Conservation (phyloP, 345 rosid species). For the Salix viminalis region DNA sequence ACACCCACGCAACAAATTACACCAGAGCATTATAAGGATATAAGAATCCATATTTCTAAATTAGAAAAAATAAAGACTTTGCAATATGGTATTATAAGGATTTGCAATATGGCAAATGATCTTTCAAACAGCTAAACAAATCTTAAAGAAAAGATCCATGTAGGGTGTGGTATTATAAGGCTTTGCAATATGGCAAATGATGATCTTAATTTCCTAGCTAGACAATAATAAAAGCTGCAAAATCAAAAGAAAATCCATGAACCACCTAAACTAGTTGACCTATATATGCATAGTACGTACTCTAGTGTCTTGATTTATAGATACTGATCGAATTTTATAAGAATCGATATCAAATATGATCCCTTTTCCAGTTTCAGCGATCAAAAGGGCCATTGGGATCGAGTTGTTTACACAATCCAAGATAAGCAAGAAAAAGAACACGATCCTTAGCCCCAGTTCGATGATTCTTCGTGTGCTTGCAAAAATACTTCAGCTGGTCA, state of each 20-base stretch:
- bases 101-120: background rate
- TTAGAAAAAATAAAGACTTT: background rate
- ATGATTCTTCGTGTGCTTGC: conserved; percentile 69
- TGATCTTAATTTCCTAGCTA: background rate
- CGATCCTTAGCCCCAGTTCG: conserved; percentile 86
- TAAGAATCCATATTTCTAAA: background rate
- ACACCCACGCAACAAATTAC: too few relatives aligned
- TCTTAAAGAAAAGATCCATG: background rate
- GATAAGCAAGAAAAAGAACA: conserved; percentile 58
- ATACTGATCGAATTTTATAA: background rate
- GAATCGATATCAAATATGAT: background rate
- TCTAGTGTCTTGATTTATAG: background rate
- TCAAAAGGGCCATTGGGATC: conserved; percentile 46
- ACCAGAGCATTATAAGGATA: background rate
- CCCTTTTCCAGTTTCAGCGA: conserved; percentile 3
- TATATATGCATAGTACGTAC: background rate
- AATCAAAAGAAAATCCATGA: background rate
- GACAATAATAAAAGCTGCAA: background rate
- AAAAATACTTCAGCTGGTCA: conserved; percentile 75
- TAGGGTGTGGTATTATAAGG: background rate
- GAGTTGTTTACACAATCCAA: conserved; percentile 67
- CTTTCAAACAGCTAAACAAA: background rate
- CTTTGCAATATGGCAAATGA: background rate
- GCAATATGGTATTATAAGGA: background rate
- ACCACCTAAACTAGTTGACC: background rate